Evolutionary conservation across 257 asterid genomes (phyloP), one percentile per base, ranked within the genome.

Genomic region (Verbena officinalis): DNA sequence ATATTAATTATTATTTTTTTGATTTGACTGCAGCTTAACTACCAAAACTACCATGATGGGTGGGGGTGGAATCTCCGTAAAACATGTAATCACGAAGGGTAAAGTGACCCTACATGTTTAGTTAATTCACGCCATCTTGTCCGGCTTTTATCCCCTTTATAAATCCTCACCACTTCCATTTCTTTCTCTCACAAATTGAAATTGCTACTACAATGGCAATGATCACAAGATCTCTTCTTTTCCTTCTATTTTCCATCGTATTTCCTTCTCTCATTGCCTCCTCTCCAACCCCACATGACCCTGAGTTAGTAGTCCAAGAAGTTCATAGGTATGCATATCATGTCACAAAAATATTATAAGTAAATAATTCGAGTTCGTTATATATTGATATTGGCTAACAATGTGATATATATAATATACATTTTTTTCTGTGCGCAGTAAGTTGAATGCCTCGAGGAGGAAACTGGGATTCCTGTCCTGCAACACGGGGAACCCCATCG

Each of bases 401-500:
- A 2, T 5, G 52, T 54, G 59, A 62, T 61, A 67, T 52, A 61
- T 49, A n/a, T n/a, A n/a, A n/a, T n/a, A n/a, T 5, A 44, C 55
- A 3, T 38, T 75, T n/a, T 38, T 1, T 23, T 10, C 16, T 13
- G 10, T 15, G 73, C 78, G 85, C 45, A 87, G 95, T 79, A 80
- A 83, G 22, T 55, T 90, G 52, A 81, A 87, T 68, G 89, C 76
- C 1, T 81, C 95, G 1, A 81, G 95, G 77, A 80, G 95, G 77
- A 80, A 72, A 17, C 58, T 87, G 42, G 91, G 91, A 5, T 86
- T 69, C 71, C 50, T 84, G 2, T 84, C 93, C 0, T 89, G 96
- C 75, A 83, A 83, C 33, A 84, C 90, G 0, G 96, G 97, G 3
- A 90, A 90, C 17, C 92, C 95, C 3, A 90, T 90, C 38, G 97